Evolutionary conservation across 2,329 filamentous ascomycete species (phyloP), one percentile per base, ranked within the genome.

Genomic region (Arachnopeziza araneosa): DNA sequence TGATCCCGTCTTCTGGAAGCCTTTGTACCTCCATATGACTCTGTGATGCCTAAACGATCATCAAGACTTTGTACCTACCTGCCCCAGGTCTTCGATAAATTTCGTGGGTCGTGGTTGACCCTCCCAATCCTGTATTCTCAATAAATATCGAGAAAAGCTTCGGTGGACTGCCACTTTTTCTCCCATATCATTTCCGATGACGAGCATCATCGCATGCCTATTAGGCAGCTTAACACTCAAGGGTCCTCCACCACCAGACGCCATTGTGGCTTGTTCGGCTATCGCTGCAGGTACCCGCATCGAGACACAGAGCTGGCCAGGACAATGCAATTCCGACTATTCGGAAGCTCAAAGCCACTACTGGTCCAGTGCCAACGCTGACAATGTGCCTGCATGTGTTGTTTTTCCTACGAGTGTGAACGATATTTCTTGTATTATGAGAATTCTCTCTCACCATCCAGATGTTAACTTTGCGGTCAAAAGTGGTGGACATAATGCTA

Each of bases 401-500:
- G 71, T 75, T 1, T 67, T 73, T 22, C 75, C 75, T 3, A 62
- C 64, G 7, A 65, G 64, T 12, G 66, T 74, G 2, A 58, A 68
- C 22, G 70, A 77, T 17, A 73, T 76, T 19, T 68, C 74, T 4
- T 36, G 36, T 2, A 67, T 70, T n/a, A 67, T 76, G 12, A 67
- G 60, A 44, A 55, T 72, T 10, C 65, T 76, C n/a, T 68, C 71
- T 52, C 60, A 67, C 2, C 64, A 63, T 58, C 63, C 69, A 1
- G 65, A 68, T 50, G 74, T 74, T 9, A 50, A 64, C 0, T 79
- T 79, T 67, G 76, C 77, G 6, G 71, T 74, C 24, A 75, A 75
- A 44, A 74, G 74, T 58, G 77, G 76, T 19, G 78, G 77, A 0
- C 78, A 79, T 66, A 73, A 73, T 32, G 68, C 73, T 6, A 75